phyloP scores from a whole-genome alignment of 2,329 filamentous ascomycete species.

The Colletotrichum filicis region DNA sequence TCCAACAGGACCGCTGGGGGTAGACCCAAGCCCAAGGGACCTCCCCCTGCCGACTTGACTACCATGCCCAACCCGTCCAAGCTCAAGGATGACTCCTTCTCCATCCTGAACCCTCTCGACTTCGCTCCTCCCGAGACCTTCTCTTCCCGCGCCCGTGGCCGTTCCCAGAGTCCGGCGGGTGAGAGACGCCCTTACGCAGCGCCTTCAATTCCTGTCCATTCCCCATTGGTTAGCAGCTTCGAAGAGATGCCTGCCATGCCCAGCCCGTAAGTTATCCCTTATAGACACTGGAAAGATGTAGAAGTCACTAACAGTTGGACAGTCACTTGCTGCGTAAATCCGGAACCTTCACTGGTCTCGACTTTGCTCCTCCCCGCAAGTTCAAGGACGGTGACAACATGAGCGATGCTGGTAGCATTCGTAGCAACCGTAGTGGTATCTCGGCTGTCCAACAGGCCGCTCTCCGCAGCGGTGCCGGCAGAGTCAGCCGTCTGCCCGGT shows the following conservation, averaged over 20 bases:
- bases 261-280: constrained; percentile 77
- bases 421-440: constrained; percentile 79
- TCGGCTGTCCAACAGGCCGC: constrained; percentile 76
- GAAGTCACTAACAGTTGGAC: constrained; percentile 30
- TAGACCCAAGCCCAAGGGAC: constrained; percentile 57
- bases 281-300: background rate
- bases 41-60: constrained; percentile 78
- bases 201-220: constrained; percentile 76
- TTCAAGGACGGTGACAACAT: constrained; percentile 71
- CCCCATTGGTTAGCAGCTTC: constrained; percentile 84
- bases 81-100: constrained; percentile 83
- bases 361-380: constrained; percentile 83
- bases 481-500: constrained; percentile 84
- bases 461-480: constrained; percentile 85
- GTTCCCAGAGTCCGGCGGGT: constrained; percentile 71
- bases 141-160: constrained; percentile 76
- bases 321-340: constrained; percentile 82
- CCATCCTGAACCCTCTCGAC: constrained; percentile 75
- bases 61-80: constrained; percentile 88
- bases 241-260: constrained; percentile 88
- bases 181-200: constrained; percentile 76
- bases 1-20: constrained; percentile 55
- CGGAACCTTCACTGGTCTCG: constrained; percentile 79
- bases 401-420: constrained; percentile 75
- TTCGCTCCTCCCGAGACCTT: constrained; percentile 83